Evolutionary conservation across 176 grass and related monocot species (phyloP), one percentile per base, ranked within the genome.

Genomic region (Hsuehochloa calcarea): DNA sequence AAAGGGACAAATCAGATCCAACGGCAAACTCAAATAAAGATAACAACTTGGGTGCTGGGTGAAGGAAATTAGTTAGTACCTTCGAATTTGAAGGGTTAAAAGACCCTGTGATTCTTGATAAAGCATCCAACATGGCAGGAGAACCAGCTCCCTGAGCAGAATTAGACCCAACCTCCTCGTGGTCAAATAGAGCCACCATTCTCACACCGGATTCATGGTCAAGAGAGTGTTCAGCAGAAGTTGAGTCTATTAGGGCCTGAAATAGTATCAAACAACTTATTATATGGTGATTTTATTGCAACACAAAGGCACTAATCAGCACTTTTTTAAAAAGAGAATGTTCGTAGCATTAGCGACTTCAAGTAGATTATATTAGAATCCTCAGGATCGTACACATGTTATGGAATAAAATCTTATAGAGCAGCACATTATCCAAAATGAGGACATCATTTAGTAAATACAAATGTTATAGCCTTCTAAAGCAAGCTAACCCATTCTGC

Each of bases 91-190:
- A 92, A 84, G 86, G 44, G 84, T 89, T 92, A 70, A 95, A 95
- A 68, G 79, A 93, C 47, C 89, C 81, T 72, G 96, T 95, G 50
- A 98, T 93, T 78, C 96, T 98, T 84, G 93, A 92, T 40, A 98
- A 89, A 93, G 96, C 89, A 92, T 98, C 96, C 39, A 98, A 77
- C 93, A 98, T 89, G 50, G 69, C 93, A 85, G 96, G 93, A 51
- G 96, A 98, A 85, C 96, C 96, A 81, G 96, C 96, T 59, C 96
- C 96, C 79, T 98, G 96, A 67, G 96, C 96, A 29, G 96, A 98
- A 89, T 95, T 29, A 78, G 96, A 95, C 40, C 96, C 96, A 83
- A 98, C 95, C 78, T 98, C 95, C 72, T 98, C 95, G 65, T 98
- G 93, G 79, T 98, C 95, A 91, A 98, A 98, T 34, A 98, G 87